A percentile compares a stretch with the other conserved stretches of the same genome.
Conservation (phyloP, 1,139 yeast species). For the Suhomyces yuchorum region DNA sequence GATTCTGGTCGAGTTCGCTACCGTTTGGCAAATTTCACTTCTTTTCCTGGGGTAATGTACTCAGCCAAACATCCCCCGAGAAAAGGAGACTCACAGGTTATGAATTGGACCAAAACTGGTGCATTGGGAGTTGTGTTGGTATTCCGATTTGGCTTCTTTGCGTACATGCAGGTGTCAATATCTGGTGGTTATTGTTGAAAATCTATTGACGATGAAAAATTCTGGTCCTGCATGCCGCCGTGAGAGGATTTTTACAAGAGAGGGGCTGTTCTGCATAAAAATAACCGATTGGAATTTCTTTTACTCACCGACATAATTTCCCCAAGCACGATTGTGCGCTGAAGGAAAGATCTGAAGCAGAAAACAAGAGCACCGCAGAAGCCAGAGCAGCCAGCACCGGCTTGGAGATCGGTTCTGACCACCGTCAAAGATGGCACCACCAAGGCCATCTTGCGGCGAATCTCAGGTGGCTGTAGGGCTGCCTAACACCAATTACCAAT, state of each 20-base stretch:
- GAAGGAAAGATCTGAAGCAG: no score
- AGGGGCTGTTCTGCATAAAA: not conserved
- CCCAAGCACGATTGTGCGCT: no score
- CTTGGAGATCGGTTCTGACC: no score
- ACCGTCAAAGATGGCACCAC: no score
- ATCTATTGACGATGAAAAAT: not conserved
- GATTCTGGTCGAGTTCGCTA: not conserved
- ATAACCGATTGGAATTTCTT: conserved; percentile 1
- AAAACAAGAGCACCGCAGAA: no score
- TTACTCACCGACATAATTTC: not conserved
- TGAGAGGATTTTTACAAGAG: not conserved
- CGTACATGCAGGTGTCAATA: not conserved
- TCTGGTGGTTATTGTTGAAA: not conserved
- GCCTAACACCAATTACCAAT: not conserved
- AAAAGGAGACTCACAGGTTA: not conserved
- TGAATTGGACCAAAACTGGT: not conserved
- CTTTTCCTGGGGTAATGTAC: not conserved
- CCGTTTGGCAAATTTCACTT: not conserved
- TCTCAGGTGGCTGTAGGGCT: no score
- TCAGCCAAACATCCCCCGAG: no score
- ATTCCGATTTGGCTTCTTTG: not conserved
- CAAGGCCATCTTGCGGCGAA: no score
- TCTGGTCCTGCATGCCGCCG: not conserved
- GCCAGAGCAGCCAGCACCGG: no score
- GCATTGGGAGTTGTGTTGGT: not conserved